Percentiles rank a stretch among this genome's conserved stretches.
These are phyloP conservation scores for Xylaria sp. DNA, from an alignment of 2,329 filamentous ascomycete species.

Conservation along the genomic window DNA sequence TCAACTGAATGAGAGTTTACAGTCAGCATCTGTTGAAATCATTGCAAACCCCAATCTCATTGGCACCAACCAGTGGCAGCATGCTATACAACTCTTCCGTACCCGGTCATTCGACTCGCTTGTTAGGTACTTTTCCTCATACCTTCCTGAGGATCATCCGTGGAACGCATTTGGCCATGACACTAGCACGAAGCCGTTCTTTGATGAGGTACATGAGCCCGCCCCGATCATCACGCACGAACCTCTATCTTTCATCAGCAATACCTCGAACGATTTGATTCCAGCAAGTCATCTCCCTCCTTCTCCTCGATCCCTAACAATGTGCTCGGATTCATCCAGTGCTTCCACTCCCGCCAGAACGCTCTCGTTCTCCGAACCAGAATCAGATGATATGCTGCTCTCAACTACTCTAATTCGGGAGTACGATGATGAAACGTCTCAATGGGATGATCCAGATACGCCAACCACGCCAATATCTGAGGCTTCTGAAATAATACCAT, in stretches of 20 bases:
- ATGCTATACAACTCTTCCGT: constrained; percentile 68
- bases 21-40: constrained; percentile 69
- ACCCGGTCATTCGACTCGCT: constrained; percentile 69
- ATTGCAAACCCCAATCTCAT: constrained; percentile 68
- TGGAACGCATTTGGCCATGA: constrained; percentile 52
- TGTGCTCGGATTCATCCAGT: constrained; percentile 56
- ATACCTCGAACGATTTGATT: constrained; percentile 36
- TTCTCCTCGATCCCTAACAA: constrained; percentile 63
- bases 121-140: constrained; percentile 68
- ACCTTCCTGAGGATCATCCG: constrained; percentile 62
- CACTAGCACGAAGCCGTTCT: constrained; percentile 50
- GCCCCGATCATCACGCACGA: constrained; percentile 58
- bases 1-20: constrained; percentile 65
- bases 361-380: constrained; percentile 64
- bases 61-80: constrained; percentile 68
- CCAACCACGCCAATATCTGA: constrained; percentile 59
- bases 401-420: constrained; percentile 51
- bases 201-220: constrained; percentile 55
- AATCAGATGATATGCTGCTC: constrained; percentile 54
- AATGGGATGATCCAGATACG: constrained; percentile 58
- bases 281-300: constrained; percentile 52
- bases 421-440: constrained; percentile 56
- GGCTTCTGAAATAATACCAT: constrained; percentile 53
- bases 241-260: constrained; percentile 50
- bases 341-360: constrained; percentile 58